A percentile compares a stretch with the other conserved stretches of the same genome.
phyloP scores from a whole-genome alignment of 2,329 filamentous ascomycete species.

The Fusarium sublunatum region DNA sequence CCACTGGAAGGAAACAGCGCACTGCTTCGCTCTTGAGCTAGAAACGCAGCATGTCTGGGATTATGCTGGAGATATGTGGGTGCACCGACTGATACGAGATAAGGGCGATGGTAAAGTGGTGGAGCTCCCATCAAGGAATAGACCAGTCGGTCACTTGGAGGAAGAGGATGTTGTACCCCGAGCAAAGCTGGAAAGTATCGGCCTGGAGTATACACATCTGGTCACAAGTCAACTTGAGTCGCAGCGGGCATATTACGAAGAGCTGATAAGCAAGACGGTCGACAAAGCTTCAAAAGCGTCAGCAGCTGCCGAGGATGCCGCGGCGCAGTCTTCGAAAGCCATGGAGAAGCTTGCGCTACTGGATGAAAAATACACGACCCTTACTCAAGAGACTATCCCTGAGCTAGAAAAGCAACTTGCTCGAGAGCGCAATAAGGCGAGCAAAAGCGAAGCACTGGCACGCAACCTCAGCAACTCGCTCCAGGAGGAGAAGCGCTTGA shows the following conservation, averaged over 20 bases:
- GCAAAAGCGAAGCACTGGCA: slow-evolving; percentile 80
- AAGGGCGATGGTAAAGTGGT: slow-evolving; percentile 94
- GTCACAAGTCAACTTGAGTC: slow-evolving; percentile 93
- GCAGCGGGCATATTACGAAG: slow-evolving; percentile 93
- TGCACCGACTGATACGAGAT: slow-evolving; percentile 92
- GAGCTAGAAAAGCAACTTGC: slow-evolving; percentile 78
- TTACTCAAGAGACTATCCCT: slow-evolving; percentile 69
- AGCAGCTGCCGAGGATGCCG: slow-evolving; percentile 72
- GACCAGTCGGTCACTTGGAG: slow-evolving; percentile 49
- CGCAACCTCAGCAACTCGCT: slow-evolving; percentile 79
- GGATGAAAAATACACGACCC: slow-evolving; percentile 57
- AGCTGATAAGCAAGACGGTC: slow-evolving; percentile 86
- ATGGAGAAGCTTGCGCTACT: slow-evolving; percentile 64
- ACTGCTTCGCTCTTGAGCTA: slow-evolving; percentile 93
- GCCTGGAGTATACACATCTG: slow-evolving; percentile 93
- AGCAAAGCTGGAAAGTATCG: slow-evolving; percentile 78
- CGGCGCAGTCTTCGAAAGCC: slow-evolving; percentile 60
- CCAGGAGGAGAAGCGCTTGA: slow-evolving; percentile 88
- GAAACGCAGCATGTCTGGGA: slow-evolving; percentile 98
- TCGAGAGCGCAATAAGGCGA: slow-evolving; percentile 74
- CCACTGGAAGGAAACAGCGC: slow-evolving; percentile 89
- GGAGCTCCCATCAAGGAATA: slow-evolving; percentile 76
- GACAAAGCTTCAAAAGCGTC: slow-evolving; percentile 86
- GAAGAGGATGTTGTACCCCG: slow-evolving; percentile 77
- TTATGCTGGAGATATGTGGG: slow-evolving; percentile 94